Conservation (phyloP, 2,329 filamentous ascomycete genomes). For the Paracamarosporium sp. region DNA sequence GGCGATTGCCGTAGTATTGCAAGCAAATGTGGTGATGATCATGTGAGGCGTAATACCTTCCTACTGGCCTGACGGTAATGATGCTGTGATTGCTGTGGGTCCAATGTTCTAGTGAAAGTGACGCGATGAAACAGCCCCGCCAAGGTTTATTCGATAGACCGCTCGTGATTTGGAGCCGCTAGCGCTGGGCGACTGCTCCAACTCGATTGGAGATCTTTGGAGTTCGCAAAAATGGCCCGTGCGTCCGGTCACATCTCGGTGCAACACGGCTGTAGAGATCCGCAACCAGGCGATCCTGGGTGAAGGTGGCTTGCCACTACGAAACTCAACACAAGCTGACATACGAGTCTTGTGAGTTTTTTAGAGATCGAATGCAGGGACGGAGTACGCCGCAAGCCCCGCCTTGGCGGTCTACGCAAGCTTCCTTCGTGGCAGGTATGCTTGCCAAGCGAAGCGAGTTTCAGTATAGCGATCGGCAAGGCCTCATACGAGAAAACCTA, state of each 20-base stretch:
- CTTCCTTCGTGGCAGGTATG: not conserved
- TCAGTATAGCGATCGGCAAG: not conserved
- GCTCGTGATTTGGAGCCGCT: not conserved
- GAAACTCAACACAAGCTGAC: not conserved
- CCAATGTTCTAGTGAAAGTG: not conserved
- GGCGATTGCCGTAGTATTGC: not conserved
- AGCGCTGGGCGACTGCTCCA: slow-evolving; percentile 1
- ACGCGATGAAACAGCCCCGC: not conserved
- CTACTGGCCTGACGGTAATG: not conserved
- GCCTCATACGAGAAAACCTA: not conserved
- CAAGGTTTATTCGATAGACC: slow-evolving; percentile 7
- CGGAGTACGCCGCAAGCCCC: not conserved
- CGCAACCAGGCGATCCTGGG: not conserved
- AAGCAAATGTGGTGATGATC: not conserved
- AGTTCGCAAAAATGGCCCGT: not conserved
- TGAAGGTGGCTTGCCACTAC: not conserved
- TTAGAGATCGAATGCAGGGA: not conserved
- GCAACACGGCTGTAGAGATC: not conserved
- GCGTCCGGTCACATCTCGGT: slow-evolving; percentile 2
- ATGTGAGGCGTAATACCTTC: not conserved
- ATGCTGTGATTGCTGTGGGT: not conserved
- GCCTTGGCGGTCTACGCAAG: not conserved
- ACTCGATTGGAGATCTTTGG: slow-evolving; percentile 4
- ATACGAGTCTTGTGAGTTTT: not conserved
- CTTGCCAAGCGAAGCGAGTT: not conserved